Conservation (phyloP, 352 stramenopile genomes). For the Blastocystis sp. region DNA sequence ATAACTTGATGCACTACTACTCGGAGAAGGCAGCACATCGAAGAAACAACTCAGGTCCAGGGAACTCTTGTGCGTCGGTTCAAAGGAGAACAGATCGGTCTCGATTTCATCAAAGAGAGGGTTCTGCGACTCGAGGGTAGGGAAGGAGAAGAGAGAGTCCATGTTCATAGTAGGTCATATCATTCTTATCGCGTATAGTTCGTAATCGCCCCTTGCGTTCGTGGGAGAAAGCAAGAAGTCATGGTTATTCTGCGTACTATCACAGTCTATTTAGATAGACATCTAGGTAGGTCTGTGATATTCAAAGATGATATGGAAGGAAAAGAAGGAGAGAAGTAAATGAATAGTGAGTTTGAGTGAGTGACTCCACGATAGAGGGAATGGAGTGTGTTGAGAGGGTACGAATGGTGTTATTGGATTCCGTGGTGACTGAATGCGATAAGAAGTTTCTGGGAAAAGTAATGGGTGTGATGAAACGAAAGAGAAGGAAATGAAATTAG, state of each 20-base stretch:
- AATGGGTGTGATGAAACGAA: neutral
- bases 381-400: neutral
- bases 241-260: conserved; percentile 11
- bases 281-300: conserved; percentile 33
- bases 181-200: conserved; percentile 13
- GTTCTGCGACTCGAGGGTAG: conserved; percentile 7
- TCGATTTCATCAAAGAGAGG: neutral
- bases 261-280: conserved; percentile 61
- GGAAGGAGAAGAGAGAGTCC: conserved; percentile 24
- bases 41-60: conserved; percentile 14
- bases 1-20: neutral
- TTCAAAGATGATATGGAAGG: conserved; percentile 57
- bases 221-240: neutral
- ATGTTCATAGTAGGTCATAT: conserved; percentile 54
- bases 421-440: neutral
- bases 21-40: neutral
- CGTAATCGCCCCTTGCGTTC: neutral
- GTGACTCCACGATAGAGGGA: neutral
- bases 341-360: conserved; percentile 7
- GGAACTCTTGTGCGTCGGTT: neutral
- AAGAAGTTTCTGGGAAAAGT: neutral
- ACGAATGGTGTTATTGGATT: neutral
- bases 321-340: conserved; percentile 26
- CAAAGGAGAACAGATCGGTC: neutral
- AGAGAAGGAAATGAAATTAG: neutral